Percentiles rank a stretch among this genome's conserved stretches.
Evolutionary conservation across 2,329 filamentous ascomycete species (phyloP).

Genomic region (Ophiosphaerella herpotricha): DNA sequence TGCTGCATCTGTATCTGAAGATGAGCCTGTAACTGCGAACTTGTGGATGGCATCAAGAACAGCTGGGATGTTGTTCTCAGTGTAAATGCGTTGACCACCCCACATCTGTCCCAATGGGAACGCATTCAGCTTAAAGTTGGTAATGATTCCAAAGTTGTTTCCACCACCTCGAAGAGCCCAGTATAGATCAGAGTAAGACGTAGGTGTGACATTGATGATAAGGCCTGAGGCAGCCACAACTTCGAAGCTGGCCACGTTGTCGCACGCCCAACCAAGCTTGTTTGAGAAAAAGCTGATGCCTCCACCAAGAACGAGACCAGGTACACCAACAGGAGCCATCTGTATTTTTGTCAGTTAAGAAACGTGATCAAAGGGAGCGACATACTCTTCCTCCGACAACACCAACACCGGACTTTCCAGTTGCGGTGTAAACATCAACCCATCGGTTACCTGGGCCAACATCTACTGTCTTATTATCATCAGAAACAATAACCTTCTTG

Average conservation of each 20-base stretch:
- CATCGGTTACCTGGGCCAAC: constrained; percentile 43
- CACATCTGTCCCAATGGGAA: constrained; percentile 27
- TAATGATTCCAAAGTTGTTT: constrained; percentile 41
- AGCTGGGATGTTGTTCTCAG: constrained; percentile 11
- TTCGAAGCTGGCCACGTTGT: constrained; percentile 36
- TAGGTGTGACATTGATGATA: constrained; percentile 19
- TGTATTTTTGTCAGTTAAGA: constrained; percentile 4
- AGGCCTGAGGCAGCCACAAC: constrained; percentile 42
- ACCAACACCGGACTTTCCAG: constrained; percentile 30
- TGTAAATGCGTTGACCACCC: constrained; percentile 16
- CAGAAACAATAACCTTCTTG: constrained; percentile 29
- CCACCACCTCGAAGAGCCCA: constrained; percentile 40
- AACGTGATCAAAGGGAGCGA: constrained; percentile 18
- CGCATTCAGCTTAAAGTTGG: constrained; percentile 27
- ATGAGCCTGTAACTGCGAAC: constrained; percentile 16
- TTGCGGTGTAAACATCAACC: constrained; percentile 38
- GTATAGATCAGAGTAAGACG: constrained; percentile 44
- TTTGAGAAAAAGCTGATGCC: constrained; percentile 31
- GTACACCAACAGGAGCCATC: constrained; percentile 36
- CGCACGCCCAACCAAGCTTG: constrained; percentile 24
- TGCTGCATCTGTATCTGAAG: constrained; percentile 28
- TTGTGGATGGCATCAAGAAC: constrained; percentile 16
- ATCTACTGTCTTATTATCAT: constrained; percentile 26
- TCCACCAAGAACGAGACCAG: constrained; percentile 38
- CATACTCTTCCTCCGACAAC: constrained; percentile 41